These are phyloP conservation scores for Quillaja saponaria DNA, from an alignment of 306 rosid species.

Conservation along the genomic window DNA sequence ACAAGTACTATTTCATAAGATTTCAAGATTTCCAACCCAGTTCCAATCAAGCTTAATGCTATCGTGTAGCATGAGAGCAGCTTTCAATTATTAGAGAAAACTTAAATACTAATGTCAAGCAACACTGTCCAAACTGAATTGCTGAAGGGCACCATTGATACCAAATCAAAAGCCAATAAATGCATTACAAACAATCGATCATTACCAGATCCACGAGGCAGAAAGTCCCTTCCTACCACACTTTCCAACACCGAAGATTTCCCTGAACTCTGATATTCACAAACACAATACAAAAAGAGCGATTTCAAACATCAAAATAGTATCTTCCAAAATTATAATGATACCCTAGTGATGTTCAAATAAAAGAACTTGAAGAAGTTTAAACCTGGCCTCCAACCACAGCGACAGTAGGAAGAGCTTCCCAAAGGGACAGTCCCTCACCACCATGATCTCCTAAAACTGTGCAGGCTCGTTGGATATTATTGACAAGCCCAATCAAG, in stretches of 20 bases:
- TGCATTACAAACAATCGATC: neutral
- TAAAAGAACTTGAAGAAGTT: neutral
- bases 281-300: neutral
- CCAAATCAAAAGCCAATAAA: neutral
- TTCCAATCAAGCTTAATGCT: constrained; percentile 9
- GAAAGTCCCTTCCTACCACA: constrained; percentile 95
- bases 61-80: constrained; percentile 5
- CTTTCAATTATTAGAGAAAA: neutral
- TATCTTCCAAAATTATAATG: neutral
- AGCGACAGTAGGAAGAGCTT: constrained; percentile 99
- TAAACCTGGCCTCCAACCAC: constrained; percentile 98
- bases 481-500: constrained; percentile 96
- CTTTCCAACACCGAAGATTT: constrained; percentile 97
- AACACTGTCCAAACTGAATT: constrained; percentile 7
- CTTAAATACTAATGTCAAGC: neutral
- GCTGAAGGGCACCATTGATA: constrained; percentile 11
- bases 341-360: too few relatives aligned
- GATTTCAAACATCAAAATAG: neutral
- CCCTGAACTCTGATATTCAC: constrained; percentile 73
- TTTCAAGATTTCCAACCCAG: neutral
- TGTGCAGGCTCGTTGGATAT: constrained; percentile 96
- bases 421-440: constrained; percentile 98
- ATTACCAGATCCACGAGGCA: constrained; percentile 98
- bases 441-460: constrained; percentile 96
- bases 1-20: neutral